phyloP scores from a whole-genome alignment of 441 rosid genomes.

The Arabidopsis hybrid region DNA sequence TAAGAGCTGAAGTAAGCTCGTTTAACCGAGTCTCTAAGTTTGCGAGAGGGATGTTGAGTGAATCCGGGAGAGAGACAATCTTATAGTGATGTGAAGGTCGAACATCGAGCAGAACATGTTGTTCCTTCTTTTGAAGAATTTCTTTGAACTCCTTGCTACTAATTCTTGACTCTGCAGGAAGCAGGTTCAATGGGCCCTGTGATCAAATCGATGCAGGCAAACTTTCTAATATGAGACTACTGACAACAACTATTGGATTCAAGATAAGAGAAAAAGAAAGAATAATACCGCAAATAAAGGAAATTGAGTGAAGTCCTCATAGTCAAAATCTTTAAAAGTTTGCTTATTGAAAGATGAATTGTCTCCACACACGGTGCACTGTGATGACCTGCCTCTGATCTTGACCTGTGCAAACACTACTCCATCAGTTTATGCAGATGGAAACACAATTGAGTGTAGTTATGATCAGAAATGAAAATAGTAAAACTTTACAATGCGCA shows the following conservation, averaged over 20 bases:
- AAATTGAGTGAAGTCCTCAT: conserved; percentile 87
- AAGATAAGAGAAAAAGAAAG: background rate
- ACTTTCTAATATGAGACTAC: conserved; percentile 7
- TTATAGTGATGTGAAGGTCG: conserved; percentile 85
- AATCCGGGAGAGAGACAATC: conserved; percentile 83
- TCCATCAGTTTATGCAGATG: background rate
- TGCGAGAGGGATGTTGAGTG: conserved; percentile 75
- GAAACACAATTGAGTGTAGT: background rate
- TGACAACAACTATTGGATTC: background rate
- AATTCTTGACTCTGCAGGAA: conserved; percentile 69
- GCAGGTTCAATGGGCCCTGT: conserved; percentile 74
- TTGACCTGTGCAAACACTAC: conserved; percentile 63
- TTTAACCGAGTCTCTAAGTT: conserved; percentile 68
- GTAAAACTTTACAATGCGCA: conserved; percentile 67
- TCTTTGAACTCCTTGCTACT: conserved; percentile 65
- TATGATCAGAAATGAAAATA: conserved; percentile 3
- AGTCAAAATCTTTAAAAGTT: conserved; percentile 75
- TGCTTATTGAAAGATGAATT: conserved; percentile 59
- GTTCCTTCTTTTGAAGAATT: conserved; percentile 57
- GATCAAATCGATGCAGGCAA: conserved; percentile 23
- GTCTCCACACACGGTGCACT: conserved; percentile 85
- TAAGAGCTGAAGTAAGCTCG: conserved; percentile 68
- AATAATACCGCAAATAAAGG: conserved; percentile 61
- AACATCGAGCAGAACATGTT: conserved; percentile 74
- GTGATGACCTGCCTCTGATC: conserved; percentile 74